Conservation (phyloP, 495 filamentous ascomycete genomes). For the Platismatia glauca region DNA sequence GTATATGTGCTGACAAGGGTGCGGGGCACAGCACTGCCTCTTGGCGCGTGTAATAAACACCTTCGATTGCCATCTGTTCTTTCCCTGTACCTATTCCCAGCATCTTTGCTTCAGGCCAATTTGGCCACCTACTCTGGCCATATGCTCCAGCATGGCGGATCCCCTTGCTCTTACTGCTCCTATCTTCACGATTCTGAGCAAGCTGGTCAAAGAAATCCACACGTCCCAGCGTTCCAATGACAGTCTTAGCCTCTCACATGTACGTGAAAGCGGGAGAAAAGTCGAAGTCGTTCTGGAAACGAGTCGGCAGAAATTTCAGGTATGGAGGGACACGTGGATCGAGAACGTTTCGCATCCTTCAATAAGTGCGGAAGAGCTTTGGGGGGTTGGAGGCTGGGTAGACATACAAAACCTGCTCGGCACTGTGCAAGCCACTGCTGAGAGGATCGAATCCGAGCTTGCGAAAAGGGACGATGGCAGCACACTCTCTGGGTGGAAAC, state of each 20-base stretch:
- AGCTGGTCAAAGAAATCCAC: neutral
- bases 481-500: neutral
- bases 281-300: neutral
- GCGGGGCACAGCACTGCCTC: neutral
- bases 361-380: slow-evolving; percentile 3
- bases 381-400: slow-evolving; percentile 2
- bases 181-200: neutral
- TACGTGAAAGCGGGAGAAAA: neutral
- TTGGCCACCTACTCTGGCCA: neutral
- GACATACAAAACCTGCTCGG: slow-evolving; percentile 7
- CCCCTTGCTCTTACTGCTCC: neutral
- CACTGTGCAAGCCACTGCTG: neutral
- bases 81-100: neutral
- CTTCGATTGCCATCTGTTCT: neutral
- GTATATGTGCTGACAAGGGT: neutral
- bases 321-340: slow-evolving; percentile 8
- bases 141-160: neutral
- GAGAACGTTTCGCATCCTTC: neutral
- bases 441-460: neutral
- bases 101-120: neutral
- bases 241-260: neutral
- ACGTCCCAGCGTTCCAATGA: neutral
- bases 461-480: neutral
- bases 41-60: neutral
- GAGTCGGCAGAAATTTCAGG: slow-evolving; percentile 3